Evolutionary conservation across 176 grass and related monocot species (phyloP).

Genomic region (Eragrostis nindensis): DNA sequence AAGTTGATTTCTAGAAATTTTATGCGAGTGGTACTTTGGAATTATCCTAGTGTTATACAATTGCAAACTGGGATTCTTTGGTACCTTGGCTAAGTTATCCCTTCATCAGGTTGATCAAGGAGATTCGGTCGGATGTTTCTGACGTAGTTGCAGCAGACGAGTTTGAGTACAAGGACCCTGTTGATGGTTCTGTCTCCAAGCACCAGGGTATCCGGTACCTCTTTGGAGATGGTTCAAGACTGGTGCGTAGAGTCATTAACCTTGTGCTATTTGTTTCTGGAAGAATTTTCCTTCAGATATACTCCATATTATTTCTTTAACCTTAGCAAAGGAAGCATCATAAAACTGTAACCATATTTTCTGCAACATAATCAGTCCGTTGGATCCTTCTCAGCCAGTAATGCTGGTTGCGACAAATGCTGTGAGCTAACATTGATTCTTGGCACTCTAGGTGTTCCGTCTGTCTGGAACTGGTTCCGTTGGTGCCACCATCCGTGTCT

Average conservation of each 20-base stretch:
- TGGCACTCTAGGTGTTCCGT: conserved; percentile 75
- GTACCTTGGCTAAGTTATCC: conserved; percentile 29
- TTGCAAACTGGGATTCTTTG: neutral
- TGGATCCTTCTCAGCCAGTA: neutral
- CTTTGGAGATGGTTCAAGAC: conserved; percentile 88
- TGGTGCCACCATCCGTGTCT: conserved; percentile 90
- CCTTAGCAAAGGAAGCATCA: neutral
- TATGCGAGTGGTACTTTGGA: neutral
- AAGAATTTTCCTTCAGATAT: neutral
- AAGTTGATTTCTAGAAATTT: neutral
- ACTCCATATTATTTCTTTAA: neutral
- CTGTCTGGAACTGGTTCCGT: conserved; percentile 93
- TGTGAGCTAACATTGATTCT: conserved; percentile 34
- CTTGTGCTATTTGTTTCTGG: neutral
- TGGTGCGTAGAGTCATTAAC: conserved; percentile 52
- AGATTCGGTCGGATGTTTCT: conserved; percentile 69
- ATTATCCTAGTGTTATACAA: neutral
- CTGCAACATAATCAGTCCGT: neutral
- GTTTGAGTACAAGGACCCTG: conserved; percentile 99
- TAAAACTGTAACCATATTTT: neutral
- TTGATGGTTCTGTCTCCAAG: conserved; percentile 91
- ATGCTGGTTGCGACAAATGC: neutral
- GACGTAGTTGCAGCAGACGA: conserved; percentile 77
- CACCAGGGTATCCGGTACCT: conserved; percentile 94
- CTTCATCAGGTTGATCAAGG: conserved; percentile 78